A percentile compares a stretch with the other conserved stretches of the same genome.
phyloP scores from a whole-genome alignment of 768 basidiomycete species.

The Lentinus tigrinus region DNA sequence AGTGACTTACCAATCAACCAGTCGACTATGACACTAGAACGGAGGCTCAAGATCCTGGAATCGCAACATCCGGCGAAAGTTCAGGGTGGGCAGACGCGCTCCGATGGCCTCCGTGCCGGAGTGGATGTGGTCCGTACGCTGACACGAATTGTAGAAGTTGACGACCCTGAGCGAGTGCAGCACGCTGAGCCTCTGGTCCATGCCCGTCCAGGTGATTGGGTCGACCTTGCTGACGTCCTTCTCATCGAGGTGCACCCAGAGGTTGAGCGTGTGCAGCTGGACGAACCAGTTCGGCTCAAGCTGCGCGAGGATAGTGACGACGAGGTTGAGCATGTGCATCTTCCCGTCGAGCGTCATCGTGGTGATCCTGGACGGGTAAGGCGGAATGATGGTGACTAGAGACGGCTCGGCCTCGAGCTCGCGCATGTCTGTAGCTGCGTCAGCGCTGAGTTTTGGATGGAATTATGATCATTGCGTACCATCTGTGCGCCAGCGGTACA shows the following conservation, averaged over 20 bases:
- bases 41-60: neutral
- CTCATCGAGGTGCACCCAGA: slow-evolving; percentile 3
- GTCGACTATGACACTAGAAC: neutral
- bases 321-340: slow-evolving; percentile 8
- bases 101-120: slow-evolving; percentile 4
- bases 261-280: slow-evolving; percentile 6
- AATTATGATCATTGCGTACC: neutral
- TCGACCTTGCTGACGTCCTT: slow-evolving; percentile 3
- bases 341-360: slow-evolving; percentile 17
- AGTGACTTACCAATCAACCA: neutral
- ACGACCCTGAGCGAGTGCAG: slow-evolving; percentile 12
- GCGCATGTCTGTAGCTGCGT: neutral
- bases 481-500: slow-evolving; percentile 10
- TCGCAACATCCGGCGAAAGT: slow-evolving; percentile 3
- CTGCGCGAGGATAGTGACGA: slow-evolving; percentile 2
- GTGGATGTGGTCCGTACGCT: slow-evolving; percentile 1
- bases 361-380: slow-evolving; percentile 2
- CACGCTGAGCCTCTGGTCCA: slow-evolving; percentile 13
- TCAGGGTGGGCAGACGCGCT: slow-evolving; percentile 2
- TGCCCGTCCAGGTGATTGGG: slow-evolving; percentile 3
- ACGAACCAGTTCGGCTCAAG: slow-evolving; percentile 12
- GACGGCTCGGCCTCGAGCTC: slow-evolving; percentile 5
- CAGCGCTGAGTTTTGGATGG: neutral
- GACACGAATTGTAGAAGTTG: slow-evolving; percentile 9
- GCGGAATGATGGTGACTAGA: slow-evolving; percentile 1